A percentile compares a stretch with the other conserved stretches of the same genome.
Conservation (phyloP, 805 yeast genomes). For the Millerozyma acaciae region DNA sequence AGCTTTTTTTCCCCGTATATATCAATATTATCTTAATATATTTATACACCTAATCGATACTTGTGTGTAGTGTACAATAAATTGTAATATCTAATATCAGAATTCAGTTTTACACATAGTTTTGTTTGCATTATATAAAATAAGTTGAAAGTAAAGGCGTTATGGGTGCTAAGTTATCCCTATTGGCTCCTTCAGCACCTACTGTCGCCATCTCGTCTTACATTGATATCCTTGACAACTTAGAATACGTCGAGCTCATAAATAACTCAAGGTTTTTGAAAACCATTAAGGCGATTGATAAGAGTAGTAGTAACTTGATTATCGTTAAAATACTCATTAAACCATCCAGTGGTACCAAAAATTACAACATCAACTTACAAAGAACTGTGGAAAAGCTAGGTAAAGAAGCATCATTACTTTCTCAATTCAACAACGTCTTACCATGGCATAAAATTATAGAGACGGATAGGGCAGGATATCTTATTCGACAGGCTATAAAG, state of each 20-base stretch:
- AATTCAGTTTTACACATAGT: too few relatives aligned
- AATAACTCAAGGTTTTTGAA: conserved; percentile 83
- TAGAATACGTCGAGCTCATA: conserved; percentile 71
- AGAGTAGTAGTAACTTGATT: conserved; percentile 61
- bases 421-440: conserved; percentile 54
- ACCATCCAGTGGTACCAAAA: conserved; percentile 22
- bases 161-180: conserved; percentile 87
- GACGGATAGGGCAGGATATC: conserved; percentile 87
- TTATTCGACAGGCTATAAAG: conserved; percentile 76
- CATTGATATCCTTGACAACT: conserved; percentile 69
- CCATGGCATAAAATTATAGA: conserved; percentile 75
- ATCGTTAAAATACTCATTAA: conserved; percentile 77
- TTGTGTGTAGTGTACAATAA: conserved; percentile 1
- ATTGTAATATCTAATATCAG: not conserved
- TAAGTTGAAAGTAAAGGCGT: not conserved
- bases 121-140: not conserved
- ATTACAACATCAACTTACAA: conserved; percentile 20
- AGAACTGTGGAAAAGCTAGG: conserved; percentile 23
- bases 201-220: conserved; percentile 90
- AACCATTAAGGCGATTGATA: conserved; percentile 75
- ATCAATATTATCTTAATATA: too few relatives aligned
- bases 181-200: conserved; percentile 85
- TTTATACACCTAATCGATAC: too few relatives aligned
- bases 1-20: too few relatives aligned
- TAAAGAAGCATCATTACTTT: conserved; percentile 38